Percentiles rank a stretch among this genome's conserved stretches.
Evolutionary conservation across 805 yeast genomes (phyloP).

Genomic region (Candida fluviatilis): DNA sequence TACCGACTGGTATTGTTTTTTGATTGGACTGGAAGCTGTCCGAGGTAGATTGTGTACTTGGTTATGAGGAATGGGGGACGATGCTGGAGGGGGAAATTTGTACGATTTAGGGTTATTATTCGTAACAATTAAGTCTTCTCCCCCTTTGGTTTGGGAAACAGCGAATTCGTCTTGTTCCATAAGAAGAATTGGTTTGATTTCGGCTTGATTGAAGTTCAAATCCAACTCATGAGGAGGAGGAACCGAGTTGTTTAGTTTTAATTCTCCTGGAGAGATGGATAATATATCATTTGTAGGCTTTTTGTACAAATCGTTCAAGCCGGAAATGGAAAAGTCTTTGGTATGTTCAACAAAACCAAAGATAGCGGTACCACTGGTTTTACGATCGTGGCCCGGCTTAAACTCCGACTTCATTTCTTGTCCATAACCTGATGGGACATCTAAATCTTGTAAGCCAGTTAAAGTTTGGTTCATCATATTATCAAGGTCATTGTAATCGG

Average conservation of each 20-base stretch:
- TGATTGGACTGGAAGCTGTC: conserved; percentile 2
- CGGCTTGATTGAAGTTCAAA: conserved; percentile 9
- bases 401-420: conserved; percentile 16
- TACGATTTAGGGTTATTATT: conserved; percentile 45
- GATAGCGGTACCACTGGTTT: conserved; percentile 75
- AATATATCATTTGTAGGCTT: conserved; percentile 17
- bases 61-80: conserved; percentile 8
- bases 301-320: conserved; percentile 26
- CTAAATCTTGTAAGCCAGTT: conserved; percentile 55
- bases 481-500: conserved; percentile 48
- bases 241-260: conserved; percentile 3
- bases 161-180: conserved; percentile 26
- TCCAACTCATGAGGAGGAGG: conserved; percentile 5
- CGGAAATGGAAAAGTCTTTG: conserved; percentile 59
- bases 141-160: conserved; percentile 9
- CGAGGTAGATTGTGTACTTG: background rate
- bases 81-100: conserved; percentile 50
- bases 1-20: conserved; percentile 8
- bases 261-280: conserved; percentile 34
- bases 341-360: conserved; percentile 69
- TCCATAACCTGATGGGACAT: conserved; percentile 49
- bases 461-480: conserved; percentile 54
- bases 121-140: conserved; percentile 44
- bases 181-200: conserved; percentile 20
- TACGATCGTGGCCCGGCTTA: conserved; percentile 45